phyloP scores from a whole-genome alignment of 805 yeast genomes.

The Ascoidea tarda region DNA sequence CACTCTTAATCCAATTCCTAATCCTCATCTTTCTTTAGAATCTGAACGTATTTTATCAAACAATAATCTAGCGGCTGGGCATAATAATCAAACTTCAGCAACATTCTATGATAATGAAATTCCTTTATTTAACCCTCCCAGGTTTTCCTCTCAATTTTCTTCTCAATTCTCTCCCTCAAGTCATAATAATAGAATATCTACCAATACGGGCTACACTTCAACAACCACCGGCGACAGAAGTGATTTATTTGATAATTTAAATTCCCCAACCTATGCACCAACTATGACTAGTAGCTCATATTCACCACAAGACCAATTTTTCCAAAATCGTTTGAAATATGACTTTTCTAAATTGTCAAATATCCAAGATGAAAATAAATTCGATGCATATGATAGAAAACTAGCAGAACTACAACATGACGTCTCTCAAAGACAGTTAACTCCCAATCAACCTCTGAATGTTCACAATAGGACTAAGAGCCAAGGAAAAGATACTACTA shows the following conservation, averaged over 20 bases:
- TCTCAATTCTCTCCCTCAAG: too few species aligned
- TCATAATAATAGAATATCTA: background rate
- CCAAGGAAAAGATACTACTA: background rate
- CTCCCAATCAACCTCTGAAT: background rate
- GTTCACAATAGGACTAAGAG: too few species aligned
- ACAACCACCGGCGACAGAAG: background rate
- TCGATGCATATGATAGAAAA: constrained; percentile 6
- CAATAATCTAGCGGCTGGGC: background rate
- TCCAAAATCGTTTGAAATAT: background rate
- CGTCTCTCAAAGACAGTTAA: background rate
- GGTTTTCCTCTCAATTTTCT: background rate
- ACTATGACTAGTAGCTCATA: background rate
- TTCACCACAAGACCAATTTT: background rate
- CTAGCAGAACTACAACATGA: constrained; percentile 5
- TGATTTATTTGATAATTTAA: background rate
- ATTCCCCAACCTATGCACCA: background rate
- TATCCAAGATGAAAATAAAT: constrained; percentile 1
- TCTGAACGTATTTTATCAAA: background rate
- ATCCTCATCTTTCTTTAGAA: background rate
- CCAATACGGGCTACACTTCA: background rate
- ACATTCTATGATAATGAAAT: background rate
- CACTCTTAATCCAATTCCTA: background rate
- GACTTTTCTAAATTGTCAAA: background rate
- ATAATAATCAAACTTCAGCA: background rate
- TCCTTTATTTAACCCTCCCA: background rate